phyloP scores from a whole-genome alignment of 2,329 filamentous ascomycete genomes.

The Aspergillus uvarum region DNA sequence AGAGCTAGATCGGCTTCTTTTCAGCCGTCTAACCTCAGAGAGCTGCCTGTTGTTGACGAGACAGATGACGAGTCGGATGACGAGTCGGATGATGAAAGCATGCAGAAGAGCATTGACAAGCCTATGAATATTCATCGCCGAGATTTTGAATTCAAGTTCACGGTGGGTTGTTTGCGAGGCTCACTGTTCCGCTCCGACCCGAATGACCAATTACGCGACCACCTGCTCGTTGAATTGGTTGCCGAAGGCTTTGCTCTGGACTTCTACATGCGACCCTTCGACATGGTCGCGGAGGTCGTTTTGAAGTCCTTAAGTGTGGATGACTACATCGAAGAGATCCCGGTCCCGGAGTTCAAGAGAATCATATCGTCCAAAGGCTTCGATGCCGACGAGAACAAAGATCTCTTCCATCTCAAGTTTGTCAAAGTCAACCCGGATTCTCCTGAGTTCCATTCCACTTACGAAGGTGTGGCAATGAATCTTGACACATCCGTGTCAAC shows the following conservation, averaged over 20 bases:
- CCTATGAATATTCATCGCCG: conserved; percentile 77
- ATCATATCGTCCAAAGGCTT: conserved; percentile 90
- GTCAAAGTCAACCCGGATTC: conserved; percentile 85
- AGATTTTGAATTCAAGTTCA: conserved; percentile 95
- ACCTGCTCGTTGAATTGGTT: conserved; percentile 83
- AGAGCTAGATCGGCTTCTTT: conserved; percentile 69
- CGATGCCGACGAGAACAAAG: conserved; percentile 67
- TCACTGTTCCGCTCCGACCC: conserved; percentile 87
- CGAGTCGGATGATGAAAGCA: conserved; percentile 63
- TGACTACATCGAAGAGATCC: conserved; percentile 87
- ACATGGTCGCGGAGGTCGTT: conserved; percentile 90
- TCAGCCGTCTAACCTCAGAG: conserved; percentile 67
- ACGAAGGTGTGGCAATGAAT: conserved; percentile 91
- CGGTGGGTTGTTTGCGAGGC: conserved; percentile 88
- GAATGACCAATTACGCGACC: conserved; percentile 71
- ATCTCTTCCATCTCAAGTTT: conserved; percentile 86
- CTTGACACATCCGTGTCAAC: conserved; percentile 89
- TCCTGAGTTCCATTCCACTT: conserved; percentile 87
- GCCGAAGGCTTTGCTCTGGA: conserved; percentile 85
- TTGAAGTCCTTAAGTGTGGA: conserved; percentile 85
- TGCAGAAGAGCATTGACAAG: conserved; percentile 40
- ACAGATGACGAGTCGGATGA: conserved; percentile 61
- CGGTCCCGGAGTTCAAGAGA: conserved; percentile 88
- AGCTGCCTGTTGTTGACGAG: conserved; percentile 78
- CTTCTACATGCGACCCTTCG: conserved; percentile 83